Evolutionary conservation across 306 rosid genomes (phyloP).

Genomic region (Castanea mollissima): DNA sequence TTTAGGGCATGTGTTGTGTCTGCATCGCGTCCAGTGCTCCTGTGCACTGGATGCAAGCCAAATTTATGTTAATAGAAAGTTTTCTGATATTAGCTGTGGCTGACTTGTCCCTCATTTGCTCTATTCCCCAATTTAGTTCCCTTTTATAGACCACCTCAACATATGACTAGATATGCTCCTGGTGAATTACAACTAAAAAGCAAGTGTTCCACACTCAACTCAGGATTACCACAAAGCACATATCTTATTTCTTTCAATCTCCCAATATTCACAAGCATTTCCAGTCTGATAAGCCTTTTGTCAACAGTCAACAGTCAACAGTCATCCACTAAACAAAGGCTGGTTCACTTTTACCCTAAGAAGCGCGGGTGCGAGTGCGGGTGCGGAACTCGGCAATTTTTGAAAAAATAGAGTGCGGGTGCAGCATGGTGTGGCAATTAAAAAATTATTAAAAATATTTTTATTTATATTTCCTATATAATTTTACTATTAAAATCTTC

Average conservation of each 20-base stretch:
- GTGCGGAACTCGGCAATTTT: no score
- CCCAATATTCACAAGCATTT: background rate
- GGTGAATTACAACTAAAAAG: background rate
- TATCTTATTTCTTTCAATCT: background rate
- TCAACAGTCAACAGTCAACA: background rate
- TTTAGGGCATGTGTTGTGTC: no score
- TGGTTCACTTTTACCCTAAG: background rate
- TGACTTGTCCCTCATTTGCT: background rate
- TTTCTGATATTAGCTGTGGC: background rate
- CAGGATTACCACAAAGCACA: background rate
- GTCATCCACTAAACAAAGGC: background rate
- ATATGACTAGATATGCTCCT: background rate
- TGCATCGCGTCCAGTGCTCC: no score
- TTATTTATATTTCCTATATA: no score
- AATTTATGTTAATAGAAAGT: no score
- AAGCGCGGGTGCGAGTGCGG: accelerated
- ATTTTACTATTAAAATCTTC: no score
- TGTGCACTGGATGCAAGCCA: no score
- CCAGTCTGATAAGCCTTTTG: background rate
- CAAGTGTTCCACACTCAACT: background rate
- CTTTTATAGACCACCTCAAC: background rate
- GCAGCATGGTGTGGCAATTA: no score
- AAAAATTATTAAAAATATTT: no score
- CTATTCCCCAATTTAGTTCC: background rate
- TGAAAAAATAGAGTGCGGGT: no score